These are phyloP conservation scores for Ganoderma resinaceum DNA, from an alignment of 1,284 basidiomycete genomes.

Conservation along the genomic window DNA sequence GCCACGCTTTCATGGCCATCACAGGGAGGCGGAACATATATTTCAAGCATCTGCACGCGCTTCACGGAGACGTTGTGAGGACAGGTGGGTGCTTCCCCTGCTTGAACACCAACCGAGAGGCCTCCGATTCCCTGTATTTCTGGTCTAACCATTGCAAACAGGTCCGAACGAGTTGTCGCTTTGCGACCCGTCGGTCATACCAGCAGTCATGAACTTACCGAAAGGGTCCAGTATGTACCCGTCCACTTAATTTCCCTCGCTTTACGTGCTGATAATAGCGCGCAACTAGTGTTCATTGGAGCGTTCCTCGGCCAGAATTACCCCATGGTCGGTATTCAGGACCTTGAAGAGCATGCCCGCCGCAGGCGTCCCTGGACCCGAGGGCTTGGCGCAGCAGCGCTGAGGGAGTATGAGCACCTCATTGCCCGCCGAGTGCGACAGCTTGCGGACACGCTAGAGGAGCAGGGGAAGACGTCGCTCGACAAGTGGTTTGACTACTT, in stretches of 20 bases:
- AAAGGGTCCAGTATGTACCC: neutral
- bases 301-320: neutral
- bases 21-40: neutral
- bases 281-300: neutral
- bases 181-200: neutral
- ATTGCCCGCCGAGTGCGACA: constrained; percentile 25
- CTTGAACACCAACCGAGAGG: neutral
- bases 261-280: neutral
- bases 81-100: neutral
- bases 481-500: constrained; percentile 32
- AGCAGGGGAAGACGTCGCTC: constrained; percentile 28
- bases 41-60: neutral
- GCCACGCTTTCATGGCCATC: neutral
- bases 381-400: constrained; percentile 29
- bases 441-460: constrained; percentile 25
- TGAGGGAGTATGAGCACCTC: constrained; percentile 33
- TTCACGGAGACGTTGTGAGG: neutral
- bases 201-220: neutral
- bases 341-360: constrained; percentile 28
- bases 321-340: constrained; percentile 2
- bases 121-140: neutral
- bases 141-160: neutral
- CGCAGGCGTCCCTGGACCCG: constrained; percentile 34
- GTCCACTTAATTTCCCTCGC: neutral
- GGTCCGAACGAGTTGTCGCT: neutral